Base-by-base conservation (phyloP, 805 yeast species). In the Saccharomycopsis olivae region DNA sequence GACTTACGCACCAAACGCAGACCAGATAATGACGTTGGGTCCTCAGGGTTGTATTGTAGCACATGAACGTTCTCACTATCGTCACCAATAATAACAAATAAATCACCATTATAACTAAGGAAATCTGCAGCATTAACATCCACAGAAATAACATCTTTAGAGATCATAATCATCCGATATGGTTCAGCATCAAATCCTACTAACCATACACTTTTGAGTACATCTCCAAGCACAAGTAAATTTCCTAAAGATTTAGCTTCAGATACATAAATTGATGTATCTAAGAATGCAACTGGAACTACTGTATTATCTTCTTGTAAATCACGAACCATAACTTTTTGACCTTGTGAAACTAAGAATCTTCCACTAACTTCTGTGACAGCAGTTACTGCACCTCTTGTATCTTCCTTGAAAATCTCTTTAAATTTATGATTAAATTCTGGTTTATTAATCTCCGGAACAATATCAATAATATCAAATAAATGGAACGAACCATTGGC, bases 141-240 rank as follows among this genome's bases (percentile, higher is more conserved):
- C 33, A 81, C 62, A 15, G 68, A 58, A 19, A 72, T 67, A 16
- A 72, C 65, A 55, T 88, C 95, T 53, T 80, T 83, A 6, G 94
- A 88, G 38, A 92, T 57, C 42, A 71, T 58, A 14, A 86, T 65
- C 78, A 89, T 76, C 48, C 96, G 64, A 56, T 84, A 88, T 1
- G 99, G 99, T 52, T 89, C 96, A 2, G 94, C 89, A 56, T 87
- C 95, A 60, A 87, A 88, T 1, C 96, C 96, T 21, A 78, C 76
- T 41, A 92, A 65, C 65, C 87, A 76, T 3, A 85, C 66, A 49
- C 87, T 74, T 50, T 83, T 80, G 58, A 76, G 66, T 0, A 84
- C 64, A 57, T 92, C 98, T 15, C 94, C 94, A 14, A 87, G 59
- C 2, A 87, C 51, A n/a, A 89, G 55, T 51, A 89, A 61, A 55